Evolutionary conservation across 2,329 filamentous ascomycete genomes (phyloP).

Genomic region (Penicillium nordicum): DNA sequence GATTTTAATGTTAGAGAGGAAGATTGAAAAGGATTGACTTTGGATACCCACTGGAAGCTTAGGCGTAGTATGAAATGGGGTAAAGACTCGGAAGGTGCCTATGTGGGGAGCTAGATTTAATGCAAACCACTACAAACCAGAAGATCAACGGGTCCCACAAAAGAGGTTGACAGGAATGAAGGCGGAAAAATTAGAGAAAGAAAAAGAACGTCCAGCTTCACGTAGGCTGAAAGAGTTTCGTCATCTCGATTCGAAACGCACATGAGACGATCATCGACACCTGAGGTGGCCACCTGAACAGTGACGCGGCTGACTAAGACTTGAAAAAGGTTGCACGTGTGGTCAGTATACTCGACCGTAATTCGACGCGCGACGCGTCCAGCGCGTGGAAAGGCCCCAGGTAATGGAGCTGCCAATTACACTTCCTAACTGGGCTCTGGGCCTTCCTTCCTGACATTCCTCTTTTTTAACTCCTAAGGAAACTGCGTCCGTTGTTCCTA

Average conservation of each 20-base stretch:
- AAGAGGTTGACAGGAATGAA: neutral
- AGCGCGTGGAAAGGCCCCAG: neutral
- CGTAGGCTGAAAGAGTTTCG: neutral
- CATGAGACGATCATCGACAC: slow-evolving; percentile 6
- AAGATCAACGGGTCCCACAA: slow-evolving; percentile 11
- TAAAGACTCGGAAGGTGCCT: slow-evolving; percentile 3
- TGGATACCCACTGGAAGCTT: slow-evolving; percentile 1
- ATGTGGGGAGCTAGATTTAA: slow-evolving; percentile 16
- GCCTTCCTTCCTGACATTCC: slow-evolving; percentile 7
- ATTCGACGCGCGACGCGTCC: slow-evolving; percentile 4
- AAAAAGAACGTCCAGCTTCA: slow-evolving; percentile 3
- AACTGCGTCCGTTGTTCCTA: neutral
- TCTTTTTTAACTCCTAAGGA: neutral
- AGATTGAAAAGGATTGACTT: neutral
- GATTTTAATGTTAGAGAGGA: slow-evolving; percentile 1
- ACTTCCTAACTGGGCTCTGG: slow-evolving; percentile 6
- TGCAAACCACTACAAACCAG: slow-evolving; percentile 35
- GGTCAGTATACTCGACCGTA: neutral
- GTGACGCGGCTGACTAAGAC: slow-evolving; percentile 6
- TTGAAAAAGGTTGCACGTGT: neutral
- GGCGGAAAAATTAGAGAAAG: slow-evolving; percentile 7
- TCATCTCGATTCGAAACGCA: slow-evolving; percentile 13
- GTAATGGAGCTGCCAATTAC: slow-evolving; percentile 6
- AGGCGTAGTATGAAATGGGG: slow-evolving; percentile 1
- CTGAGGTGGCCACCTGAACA: neutral